Evolutionary conservation across 139 green algal species (phyloP).

Genomic region (Closterium sp.): DNA sequence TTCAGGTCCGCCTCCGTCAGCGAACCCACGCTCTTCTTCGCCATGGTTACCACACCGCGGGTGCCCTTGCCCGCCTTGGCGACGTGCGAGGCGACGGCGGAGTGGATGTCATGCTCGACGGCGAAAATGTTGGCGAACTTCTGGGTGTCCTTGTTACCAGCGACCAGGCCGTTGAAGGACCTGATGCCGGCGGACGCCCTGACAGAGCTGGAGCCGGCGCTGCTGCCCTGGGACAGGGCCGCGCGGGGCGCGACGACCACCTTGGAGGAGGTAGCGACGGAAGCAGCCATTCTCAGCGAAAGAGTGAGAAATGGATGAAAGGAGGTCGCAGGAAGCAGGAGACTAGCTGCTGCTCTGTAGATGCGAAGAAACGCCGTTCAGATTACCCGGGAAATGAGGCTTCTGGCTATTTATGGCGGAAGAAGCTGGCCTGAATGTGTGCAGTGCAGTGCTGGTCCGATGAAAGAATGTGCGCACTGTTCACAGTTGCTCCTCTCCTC

Average conservation of each 20-base stretch:
- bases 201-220: background rate
- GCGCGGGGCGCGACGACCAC: background rate
- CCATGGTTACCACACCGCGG: slow-evolving; percentile 52
- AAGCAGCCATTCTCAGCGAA: background rate
- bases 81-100: slow-evolving; percentile 31
- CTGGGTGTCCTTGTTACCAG: slow-evolving; percentile 32
- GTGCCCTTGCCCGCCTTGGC: slow-evolving; percentile 21
- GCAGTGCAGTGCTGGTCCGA: too few species aligned
- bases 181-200: background rate
- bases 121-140: slow-evolving; percentile 50
- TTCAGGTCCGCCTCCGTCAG: slow-evolving; percentile 89
- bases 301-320: background rate
- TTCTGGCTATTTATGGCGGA: background rate
- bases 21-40: slow-evolving; percentile 89
- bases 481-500: too few species aligned
- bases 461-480: too few species aligned
- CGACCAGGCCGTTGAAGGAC: slow-evolving; percentile 36
- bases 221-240: background rate
- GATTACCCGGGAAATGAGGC: background rate
- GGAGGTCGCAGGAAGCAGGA: background rate
- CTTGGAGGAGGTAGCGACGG: background rate
- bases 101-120: slow-evolving; percentile 32
- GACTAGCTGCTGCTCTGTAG: background rate
- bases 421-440: background rate
- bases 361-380: background rate